Conservation (phyloP, 176 grass and related monocot species). For the Carex myosuroides region DNA sequence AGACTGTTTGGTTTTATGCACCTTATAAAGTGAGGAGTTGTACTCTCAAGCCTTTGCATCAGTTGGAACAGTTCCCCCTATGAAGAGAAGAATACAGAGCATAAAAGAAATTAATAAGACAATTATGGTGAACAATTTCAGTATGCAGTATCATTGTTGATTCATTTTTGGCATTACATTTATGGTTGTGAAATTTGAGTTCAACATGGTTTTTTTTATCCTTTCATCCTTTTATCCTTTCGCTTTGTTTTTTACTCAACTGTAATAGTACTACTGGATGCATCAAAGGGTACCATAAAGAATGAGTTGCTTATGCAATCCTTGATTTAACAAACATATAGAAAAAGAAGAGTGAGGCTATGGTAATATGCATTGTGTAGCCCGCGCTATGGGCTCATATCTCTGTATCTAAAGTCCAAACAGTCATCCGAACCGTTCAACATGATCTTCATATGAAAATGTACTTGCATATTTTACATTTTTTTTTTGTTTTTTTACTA, state of each 20-base stretch:
- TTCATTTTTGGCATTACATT: not conserved
- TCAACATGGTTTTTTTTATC: not conserved
- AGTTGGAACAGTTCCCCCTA: constrained; percentile 96
- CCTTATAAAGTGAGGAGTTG: constrained; percentile 93
- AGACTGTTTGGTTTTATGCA: constrained; percentile 98
- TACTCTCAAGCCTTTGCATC: constrained; percentile 93
- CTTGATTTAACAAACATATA: constrained; percentile 27
- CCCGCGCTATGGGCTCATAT: no score
- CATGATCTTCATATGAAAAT: no score
- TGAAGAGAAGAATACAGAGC: not conserved
- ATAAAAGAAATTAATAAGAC: constrained; percentile 6
- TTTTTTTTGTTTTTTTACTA: no score
- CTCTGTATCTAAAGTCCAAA: no score
- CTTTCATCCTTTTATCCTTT: not conserved
- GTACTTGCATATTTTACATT: no score
- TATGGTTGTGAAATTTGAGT: not conserved
- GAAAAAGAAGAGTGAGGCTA: not conserved
- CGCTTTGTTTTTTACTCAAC: not conserved
- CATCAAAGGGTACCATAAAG: not conserved
- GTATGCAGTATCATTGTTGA: not conserved
- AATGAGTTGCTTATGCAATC: not conserved
- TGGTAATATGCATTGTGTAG: no score
- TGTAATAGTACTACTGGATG: not conserved
- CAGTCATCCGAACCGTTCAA: no score
- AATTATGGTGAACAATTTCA: not conserved